Evolutionary conservation across 768 basidiomycete genomes (phyloP), one percentile per base, ranked within the genome.

Genomic region (Termitomyces sp.): DNA sequence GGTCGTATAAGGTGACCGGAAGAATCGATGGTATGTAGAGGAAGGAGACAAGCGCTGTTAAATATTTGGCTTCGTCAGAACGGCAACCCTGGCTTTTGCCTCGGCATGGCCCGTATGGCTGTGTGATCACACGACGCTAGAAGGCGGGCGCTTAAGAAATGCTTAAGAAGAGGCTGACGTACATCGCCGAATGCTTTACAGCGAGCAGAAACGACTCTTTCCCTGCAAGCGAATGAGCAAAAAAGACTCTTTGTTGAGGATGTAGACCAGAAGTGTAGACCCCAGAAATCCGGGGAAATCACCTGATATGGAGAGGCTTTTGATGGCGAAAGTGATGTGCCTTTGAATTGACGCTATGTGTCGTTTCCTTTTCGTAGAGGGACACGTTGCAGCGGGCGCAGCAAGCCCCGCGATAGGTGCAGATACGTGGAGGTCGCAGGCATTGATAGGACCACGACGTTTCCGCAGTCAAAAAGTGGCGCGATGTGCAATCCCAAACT

Each of bases 301-400:
- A 16, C 49, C n/a, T 52, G 44, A 7, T 51, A 57, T 53, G 1
- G 45, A 33, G 16, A 35, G 3, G 28, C 48, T 33, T 57, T 54
- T 65, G 64, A 58, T 62, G 51, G 60, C 22, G 28, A 57, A 58
- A 54, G 32, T 61, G 60, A 61, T 61, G 60, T 50, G 39, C 59
- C 32, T 35, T 42, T 5, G 7, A 2, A 36, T 7, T 40, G 39
- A 33, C 53, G 18, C 24, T 20, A 57, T 28, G 22, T 46, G 35
- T 24, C 15, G 45, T 48, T 12, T 44, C 9, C 16, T 54, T n/a
- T 40, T 42, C n/a, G 24, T 7, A 54, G 16, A 18, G 42, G 28
- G 35, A 62, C 61, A 62, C 61, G 61, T 62, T 58, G 56, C 59
- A 60, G 58, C 35, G 39, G 18, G 45, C 61, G 55, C 58, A 65